These are phyloP conservation scores for Helicocarpus griseus DNA, from an alignment of 2,329 filamentous ascomycete species.

Conservation along the genomic window DNA sequence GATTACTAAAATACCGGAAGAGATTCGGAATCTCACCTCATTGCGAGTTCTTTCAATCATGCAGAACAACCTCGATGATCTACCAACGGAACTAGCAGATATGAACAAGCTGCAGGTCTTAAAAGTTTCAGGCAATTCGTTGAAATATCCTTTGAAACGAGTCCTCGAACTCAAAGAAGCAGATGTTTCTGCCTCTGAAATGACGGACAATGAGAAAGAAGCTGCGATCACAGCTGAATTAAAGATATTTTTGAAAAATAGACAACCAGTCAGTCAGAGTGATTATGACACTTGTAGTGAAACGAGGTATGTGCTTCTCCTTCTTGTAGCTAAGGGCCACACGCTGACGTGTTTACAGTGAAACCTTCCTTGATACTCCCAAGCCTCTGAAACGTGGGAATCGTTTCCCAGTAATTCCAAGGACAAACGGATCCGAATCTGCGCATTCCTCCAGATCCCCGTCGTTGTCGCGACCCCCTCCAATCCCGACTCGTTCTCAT, in stretches of 20 bases:
- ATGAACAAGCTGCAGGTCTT: slow-evolving; percentile 84
- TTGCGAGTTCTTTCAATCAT: slow-evolving; percentile 82
- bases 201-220: slow-evolving; percentile 52
- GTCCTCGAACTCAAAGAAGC: slow-evolving; percentile 57
- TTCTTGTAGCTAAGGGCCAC: not conserved
- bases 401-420: slow-evolving; percentile 49
- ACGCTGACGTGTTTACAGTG: slow-evolving; percentile 41
- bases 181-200: slow-evolving; percentile 47
- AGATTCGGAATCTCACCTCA: slow-evolving; percentile 70
- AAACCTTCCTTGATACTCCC: slow-evolving; percentile 67
- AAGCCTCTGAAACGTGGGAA: slow-evolving; percentile 53
- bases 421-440: slow-evolving; percentile 55
- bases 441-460: slow-evolving; percentile 59
- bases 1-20: slow-evolving; percentile 64
- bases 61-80: slow-evolving; percentile 74
- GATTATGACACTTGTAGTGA: slow-evolving; percentile 41
- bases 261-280: slow-evolving; percentile 28
- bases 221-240: slow-evolving; percentile 51
- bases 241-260: slow-evolving; percentile 47
- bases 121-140: slow-evolving; percentile 80
- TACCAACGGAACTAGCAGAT: slow-evolving; percentile 76
- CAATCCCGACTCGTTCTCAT: slow-evolving; percentile 72
- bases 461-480: slow-evolving; percentile 56
- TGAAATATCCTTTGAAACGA: slow-evolving; percentile 67
- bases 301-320: slow-evolving; percentile 22